Base-by-base conservation (phyloP, 768 basidiomycete species). In the Tulasnella sp. region DNA sequence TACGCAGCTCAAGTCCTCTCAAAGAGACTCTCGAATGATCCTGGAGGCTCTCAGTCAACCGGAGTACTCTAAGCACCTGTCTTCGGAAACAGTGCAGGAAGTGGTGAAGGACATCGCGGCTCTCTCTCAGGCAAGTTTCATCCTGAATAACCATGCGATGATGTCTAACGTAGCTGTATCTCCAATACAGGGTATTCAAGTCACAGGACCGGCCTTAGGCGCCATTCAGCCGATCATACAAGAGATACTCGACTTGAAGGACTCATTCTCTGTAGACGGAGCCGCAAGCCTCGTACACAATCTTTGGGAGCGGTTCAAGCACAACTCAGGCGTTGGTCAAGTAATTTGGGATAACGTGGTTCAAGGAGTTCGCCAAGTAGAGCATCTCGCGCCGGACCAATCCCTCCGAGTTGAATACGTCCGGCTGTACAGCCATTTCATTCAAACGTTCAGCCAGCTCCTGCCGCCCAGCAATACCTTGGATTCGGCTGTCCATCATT, bases 311-410 rank as follows among this genome's bases (percentile, higher is more conserved):
- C 90, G 90, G 77, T 92, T 92, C 76, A 87, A 89, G 52, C 86
- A 86, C 17, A 86, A 90, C 0, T 76, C 79, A 16, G 86, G 91
- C 75, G 92, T 91, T 90, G 90, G 86, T 1, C 89, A 87, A 87
- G 89, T 88, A 76, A 89, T 90, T 22, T 93, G 91, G 91, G 90
- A 92, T 77, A 92, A 90, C 76, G 87, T 89, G 1, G 83, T 94
- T 59, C 86, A 89, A 6, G 89, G 88, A 67, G 81, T 94, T 59
- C 89, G 88, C 52, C 89, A 90, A n/a, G 36, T 67, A 12, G 36
- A 35, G 11, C 19, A 11, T 77, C 83, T 90, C 59, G 86, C 88
- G 6, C 79, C 80, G 59, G 85, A 89, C n/a, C 22, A 63, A 82
- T 83, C 83, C 17, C 76, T 71, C n/a, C 64, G 77, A 79, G 68